Conservation (phyloP, 2,329 filamentous ascomycete genomes). For the Fusarium sp. region DNA sequence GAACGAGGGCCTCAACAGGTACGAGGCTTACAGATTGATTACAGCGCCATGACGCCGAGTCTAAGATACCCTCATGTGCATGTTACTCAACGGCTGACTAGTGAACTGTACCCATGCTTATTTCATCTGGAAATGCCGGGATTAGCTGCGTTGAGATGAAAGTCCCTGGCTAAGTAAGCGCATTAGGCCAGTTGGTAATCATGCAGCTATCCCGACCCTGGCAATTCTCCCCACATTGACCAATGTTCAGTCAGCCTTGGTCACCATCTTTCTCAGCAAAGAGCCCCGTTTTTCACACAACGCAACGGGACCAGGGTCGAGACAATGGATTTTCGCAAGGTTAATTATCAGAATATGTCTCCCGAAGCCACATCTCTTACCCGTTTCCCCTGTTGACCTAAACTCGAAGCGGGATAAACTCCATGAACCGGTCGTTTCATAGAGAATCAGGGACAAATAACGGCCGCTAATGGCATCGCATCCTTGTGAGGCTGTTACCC, state of each 20-base stretch:
- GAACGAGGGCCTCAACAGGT: too few species aligned
- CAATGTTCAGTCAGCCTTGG: conserved; percentile 32
- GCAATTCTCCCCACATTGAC: conserved; percentile 10
- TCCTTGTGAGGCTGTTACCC: too few species aligned
- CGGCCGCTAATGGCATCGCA: too few species aligned
- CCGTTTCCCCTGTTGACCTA: too few species aligned
- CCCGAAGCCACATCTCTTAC: too few species aligned
- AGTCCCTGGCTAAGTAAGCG: conserved; percentile 19
- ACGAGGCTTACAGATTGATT: too few species aligned
- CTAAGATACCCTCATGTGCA: not conserved
- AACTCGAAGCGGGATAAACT: too few species aligned
- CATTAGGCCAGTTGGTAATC: conserved; percentile 31
- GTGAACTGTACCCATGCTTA: not conserved
- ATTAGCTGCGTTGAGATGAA: not conserved
- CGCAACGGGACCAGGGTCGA: not conserved
- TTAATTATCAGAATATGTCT: too few species aligned
- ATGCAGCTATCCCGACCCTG: conserved; percentile 18
- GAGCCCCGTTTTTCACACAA: not conserved
- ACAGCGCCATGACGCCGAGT: too few species aligned
- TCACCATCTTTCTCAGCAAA: conserved; percentile 38
- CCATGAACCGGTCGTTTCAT: too few species aligned
- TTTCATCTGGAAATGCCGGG: not conserved
- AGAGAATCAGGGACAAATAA: too few species aligned
- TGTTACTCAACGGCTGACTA: not conserved
- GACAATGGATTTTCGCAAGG: too few species aligned